Evolutionary conservation across 495 filamentous ascomycete species (phyloP), one percentile per base, ranked within the genome.

Genomic region (Jackrogersella minutella): DNA sequence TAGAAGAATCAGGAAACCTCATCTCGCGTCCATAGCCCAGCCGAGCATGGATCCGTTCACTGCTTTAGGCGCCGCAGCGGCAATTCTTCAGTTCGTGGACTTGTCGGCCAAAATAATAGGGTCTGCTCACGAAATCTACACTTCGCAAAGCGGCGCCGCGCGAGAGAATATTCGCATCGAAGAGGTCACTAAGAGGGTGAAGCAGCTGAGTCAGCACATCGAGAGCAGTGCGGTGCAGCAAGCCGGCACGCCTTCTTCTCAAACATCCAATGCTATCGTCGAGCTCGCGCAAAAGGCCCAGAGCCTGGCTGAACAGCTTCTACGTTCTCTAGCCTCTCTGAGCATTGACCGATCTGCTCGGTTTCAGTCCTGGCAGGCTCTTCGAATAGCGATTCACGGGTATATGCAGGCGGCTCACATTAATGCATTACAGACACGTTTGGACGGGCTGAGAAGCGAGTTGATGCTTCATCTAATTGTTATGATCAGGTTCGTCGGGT

Each of bases 401-500:
- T 51, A 33, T 51, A 14, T 51, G 9, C 24, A 51, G 14, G 47
- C 26, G 11, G 26, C 31, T 21, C 47, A 17, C 11, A 51, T 51
- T 14, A 51, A 51, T 1, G 17, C 47, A 51, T 51, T 51, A 9
- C 47, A 51, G 47, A 6, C 14, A 17, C 47, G 47, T 8, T 31
- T 51, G 14, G 47, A 51, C 16, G 47, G 30, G 10, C 30, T 51
- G 4, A 51, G 26, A 33, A 51, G 47, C 26, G 47, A 51, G 26
- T 51, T 51, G 26, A 51, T 51, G 47, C 26, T 51, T 33, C 47
- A 51, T 51, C 28, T 51, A 16, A 51, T 51, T 33, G 47, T 51
- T n/a, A 51, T 51, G 24, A 33, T 51, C 2, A 51, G 47, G 47
- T 51, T 21, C 47, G 4, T 51, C 14, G 9, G 17, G 11, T 37